Base-by-base conservation (phyloP, 192 early-diverging fungal genomes). In the Geosiphon pyriformis region DNA sequence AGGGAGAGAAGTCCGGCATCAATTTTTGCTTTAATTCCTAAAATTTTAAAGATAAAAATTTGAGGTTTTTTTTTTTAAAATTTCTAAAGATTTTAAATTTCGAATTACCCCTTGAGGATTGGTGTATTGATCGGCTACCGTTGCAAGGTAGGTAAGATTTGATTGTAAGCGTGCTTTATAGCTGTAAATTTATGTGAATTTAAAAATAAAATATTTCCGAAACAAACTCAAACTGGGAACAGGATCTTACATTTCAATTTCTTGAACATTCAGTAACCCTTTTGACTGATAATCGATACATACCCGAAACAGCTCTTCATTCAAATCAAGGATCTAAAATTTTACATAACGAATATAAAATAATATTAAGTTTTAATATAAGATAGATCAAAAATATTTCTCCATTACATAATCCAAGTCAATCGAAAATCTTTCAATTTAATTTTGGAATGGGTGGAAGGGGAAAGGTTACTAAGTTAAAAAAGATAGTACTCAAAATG, bases 221-320 rank as follows among this genome's bases (percentile, higher is more conserved):
- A 15, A 37, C 11, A 7, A 42, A 23, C 22, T 3, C 22, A 42
- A 42, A 23, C 20, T 23, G 23, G 2, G 23, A n/a, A n/a, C n/a
- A 26, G 25, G 11, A 10, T 7, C 53, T 29, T 67, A 67, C 65
- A 47, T 1, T 18, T 1, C 20, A 4, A 57, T 27, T 22, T 67
- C 65, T 30, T 34, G 49, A 20, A 27, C 54, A 47, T 67, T 57
- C 3, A 32, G 12, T 26, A 10, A 48, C 20, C 31, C 42, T 7
- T 57, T 35, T 11, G 15, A 47, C 12, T 67, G 32, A 67, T 67
- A 67, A 17, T 67, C 65, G n/a, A 67, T 67, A 57, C 52, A 67
- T 34, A 57, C 55, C 22, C 65, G 65, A 20, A 67, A 57, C 42
- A 67, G n/a, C 31, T 67, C 65, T 17, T 26, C 34, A 32, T 67